Conservation (phyloP, 2,329 filamentous ascomycete genomes). For the Rasamsonia emersonii region DNA sequence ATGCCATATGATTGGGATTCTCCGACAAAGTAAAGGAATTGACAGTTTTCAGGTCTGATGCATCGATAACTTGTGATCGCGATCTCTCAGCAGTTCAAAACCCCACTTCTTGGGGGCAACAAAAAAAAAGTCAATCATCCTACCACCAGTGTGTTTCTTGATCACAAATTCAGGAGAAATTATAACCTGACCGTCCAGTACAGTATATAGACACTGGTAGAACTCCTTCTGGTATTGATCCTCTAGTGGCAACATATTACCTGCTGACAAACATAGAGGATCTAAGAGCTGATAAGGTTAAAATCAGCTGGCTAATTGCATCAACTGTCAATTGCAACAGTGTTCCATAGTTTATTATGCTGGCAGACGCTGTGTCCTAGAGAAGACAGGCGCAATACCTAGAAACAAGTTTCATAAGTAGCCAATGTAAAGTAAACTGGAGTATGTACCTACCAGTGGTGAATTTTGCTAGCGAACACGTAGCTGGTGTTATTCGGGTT, state of each 20-base stretch:
- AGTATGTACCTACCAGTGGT: constrained; percentile 1
- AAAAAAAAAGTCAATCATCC: constrained; percentile 1
- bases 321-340: not conserved
- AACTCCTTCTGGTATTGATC: constrained; percentile 1
- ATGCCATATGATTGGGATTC: too few relatives aligned
- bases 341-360: not conserved
- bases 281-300: not conserved
- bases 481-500: too few relatives aligned
- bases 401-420: constrained; percentile 1
- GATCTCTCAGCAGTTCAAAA: constrained; percentile 1
- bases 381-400: not conserved
- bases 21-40: constrained; percentile 1
- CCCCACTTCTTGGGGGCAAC: not conserved
- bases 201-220: not conserved
- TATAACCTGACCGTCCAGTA: not conserved
- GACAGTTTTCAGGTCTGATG: not conserved
- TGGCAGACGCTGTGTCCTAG: not conserved
- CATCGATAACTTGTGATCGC: not conserved
- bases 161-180: not conserved
- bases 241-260: not conserved
- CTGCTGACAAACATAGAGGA: constrained; percentile 1
- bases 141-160: not conserved
- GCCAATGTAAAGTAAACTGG: constrained; percentile 4
- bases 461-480: not conserved
- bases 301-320: not conserved